A percentile compares a stretch with the other conserved stretches of the same genome.
phyloP scores from a whole-genome alignment of 75 land plant genomes.

The Cupressus sempervirens region DNA sequence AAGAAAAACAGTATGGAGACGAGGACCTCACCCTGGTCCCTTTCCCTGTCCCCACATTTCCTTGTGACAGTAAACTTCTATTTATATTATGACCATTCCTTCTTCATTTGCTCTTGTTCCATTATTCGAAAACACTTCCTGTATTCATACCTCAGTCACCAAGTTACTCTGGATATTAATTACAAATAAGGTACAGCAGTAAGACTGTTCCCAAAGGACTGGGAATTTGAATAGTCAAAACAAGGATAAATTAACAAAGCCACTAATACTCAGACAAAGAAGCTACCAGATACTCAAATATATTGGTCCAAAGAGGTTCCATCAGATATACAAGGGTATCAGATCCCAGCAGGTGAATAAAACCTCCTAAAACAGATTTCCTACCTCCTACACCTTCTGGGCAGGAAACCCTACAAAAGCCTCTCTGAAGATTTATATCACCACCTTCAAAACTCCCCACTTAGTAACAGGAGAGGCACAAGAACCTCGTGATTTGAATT shows the following conservation, averaged over 20 bases:
- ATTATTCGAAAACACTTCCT: not conserved
- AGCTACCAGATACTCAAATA: not conserved
- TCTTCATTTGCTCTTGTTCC: not conserved
- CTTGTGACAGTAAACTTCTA: not conserved
- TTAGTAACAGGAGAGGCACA: no score
- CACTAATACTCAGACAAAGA: not conserved
- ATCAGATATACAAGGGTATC: no score
- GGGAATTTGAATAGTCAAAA: no score
- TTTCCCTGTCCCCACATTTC: not conserved
- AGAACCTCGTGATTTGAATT: no score
- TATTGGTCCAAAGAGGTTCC: not conserved
- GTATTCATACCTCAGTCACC: not conserved
- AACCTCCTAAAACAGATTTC: no score
- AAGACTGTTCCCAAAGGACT: no score
- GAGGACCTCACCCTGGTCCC: not conserved
- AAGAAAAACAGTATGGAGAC: not conserved
- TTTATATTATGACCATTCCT: not conserved
- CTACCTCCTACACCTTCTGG: no score
- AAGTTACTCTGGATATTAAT: not conserved
- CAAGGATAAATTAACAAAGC: not conserved
- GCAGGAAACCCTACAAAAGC: no score
- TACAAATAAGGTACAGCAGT: not conserved
- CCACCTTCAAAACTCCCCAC: no score
- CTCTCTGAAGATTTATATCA: no score
- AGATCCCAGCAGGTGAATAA: no score